Base-by-base conservation (phyloP, 2,329 filamentous ascomycete genomes). In the Chaetothyriales sp. region DNA sequence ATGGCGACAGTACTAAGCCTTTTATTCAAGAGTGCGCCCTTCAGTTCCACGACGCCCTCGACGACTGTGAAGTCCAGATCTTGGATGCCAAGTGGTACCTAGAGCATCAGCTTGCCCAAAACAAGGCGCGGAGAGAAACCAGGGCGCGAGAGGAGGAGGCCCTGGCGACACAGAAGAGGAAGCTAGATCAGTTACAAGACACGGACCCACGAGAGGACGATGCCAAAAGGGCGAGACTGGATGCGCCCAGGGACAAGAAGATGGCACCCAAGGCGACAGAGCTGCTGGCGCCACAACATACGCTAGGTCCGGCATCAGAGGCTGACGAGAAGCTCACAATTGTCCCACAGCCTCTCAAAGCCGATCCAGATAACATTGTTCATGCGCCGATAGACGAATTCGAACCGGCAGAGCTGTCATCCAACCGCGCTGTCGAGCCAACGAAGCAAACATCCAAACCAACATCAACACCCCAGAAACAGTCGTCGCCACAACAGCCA, bases 1-100 rank as follows among this genome's bases (percentile, higher is more conserved):
- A 53, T 43, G 58, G 55, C 42, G 53, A 53, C 39, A 55, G 51
- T 6, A 61, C 57, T 26, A 55, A 56, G 50, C 52, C 53, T 19
- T 51, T 61, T 10, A 49, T 61, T 9, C 52, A 51, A 45, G 59
- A 59, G 46, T 57, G 55, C 25, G 51, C 56, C 18, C 59, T 57
- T 45, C 55, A 55, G 42, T 61, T 57, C 51, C 57, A 59, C 46
- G 59, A 61, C 54, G 59, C 57, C 42, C 53, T 60, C 7, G 59
- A 61, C 49, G 58, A 61, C 28, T 58, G 55, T 36, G 55, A 60
- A 44, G 55, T 60, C 10, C 53, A 59, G 49, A 59, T 61, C 49
- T 53, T 60, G 15, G 53, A 59, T 45, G 58, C 55, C 10, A 61
- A 61, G 52, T 61, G 59, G 59, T 55, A 57, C 25, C 52, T 60